Base-by-base conservation (phyloP, 805 yeast genomes). In the Schwanniomyces pseudopolymorphus region DNA sequence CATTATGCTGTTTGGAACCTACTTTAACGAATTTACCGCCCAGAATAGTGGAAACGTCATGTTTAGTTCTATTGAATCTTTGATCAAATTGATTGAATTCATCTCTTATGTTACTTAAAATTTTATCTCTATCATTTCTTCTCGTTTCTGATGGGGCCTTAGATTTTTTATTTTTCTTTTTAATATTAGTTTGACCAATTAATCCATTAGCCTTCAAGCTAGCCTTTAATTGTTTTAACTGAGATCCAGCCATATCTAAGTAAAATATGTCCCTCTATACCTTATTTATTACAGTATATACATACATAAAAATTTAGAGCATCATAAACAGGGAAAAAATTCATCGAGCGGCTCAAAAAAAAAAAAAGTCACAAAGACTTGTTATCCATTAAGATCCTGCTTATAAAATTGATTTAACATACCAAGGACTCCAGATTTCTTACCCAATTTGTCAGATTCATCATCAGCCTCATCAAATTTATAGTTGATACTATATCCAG, bases 51-150 rank as follows among this genome's bases (percentile, higher is more conserved):
- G 74, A 66, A 35, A 65, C 68, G 50, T 77, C 85, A 47, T 81
- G 70, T 61, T 89, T 90, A 46, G 78, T 78, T 51, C 85, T 77
- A 49, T 84, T 84, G 40, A 80, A 74, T 56, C 89, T 87, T 37
- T 81, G 75, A 58, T 91, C 98, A 66, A 94, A 94, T 14, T 95
- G 94, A 66, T 89, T 92, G 74, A 91, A 90, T 56, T 91, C 86
- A 43, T 80, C 83, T 58, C 98, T 78, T 50, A 92, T 87, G 43
- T 76, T 75, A 7, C 68, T 63, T 14, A 72, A 45, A 13, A 89
- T 70, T 9, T 79, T 73, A 39, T 78, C 79, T 50, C 78, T 81
- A 57, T 87, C 92, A 55, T 86, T 86, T 57, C 87, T 75, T 58
- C 87, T 80, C 42, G 84, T 78, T 53, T 85, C 89, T 33, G 81